A percentile compares a stretch with the other conserved stretches of the same genome.
These are phyloP conservation scores for Galerina sulciceps DNA, from an alignment of 768 basidiomycete species.

Conservation along the genomic window DNA sequence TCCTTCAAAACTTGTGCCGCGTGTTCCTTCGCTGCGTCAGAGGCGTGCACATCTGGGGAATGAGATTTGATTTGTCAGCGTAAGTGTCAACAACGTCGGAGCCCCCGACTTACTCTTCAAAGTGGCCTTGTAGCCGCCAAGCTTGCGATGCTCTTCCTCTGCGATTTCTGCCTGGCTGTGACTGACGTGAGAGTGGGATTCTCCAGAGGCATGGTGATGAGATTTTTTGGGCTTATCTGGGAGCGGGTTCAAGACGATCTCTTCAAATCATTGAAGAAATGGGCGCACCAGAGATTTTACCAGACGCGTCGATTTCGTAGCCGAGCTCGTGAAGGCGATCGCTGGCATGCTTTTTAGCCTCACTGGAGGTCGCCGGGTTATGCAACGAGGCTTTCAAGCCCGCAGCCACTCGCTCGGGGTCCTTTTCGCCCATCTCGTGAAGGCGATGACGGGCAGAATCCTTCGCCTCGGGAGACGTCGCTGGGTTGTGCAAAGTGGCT, in stretches of 20 bases:
- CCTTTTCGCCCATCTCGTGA: conserved; percentile 12
- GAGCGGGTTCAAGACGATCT: not conserved
- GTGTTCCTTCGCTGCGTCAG: conserved; percentile 25
- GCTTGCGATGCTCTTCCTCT: conserved; percentile 15
- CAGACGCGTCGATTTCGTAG: not conserved
- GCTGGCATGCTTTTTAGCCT: conserved; percentile 51
- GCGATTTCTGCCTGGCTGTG: not conserved
- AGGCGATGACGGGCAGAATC: too few relatives aligned
- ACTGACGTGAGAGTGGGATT: not conserved
- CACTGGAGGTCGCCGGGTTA: conserved; percentile 58
- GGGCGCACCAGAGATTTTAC: not conserved
- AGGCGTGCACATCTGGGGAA: conserved; percentile 23
- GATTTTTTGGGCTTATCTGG: not conserved
- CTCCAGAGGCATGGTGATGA: too few relatives aligned
- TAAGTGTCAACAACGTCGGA: not conserved
- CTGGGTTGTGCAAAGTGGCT: conserved; percentile 60
- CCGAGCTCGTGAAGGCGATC: conserved; percentile 34
- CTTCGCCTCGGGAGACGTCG: conserved; percentile 20
- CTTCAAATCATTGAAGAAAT: too few relatives aligned
- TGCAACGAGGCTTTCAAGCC: conserved; percentile 62
- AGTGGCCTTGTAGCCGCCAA: conserved; percentile 35
- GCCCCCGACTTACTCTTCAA: conserved; percentile 26
- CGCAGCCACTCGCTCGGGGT: conserved; percentile 37
- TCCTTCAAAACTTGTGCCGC: conserved; percentile 23
- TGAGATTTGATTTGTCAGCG: not conserved